These are phyloP conservation scores for Drechslerella dactyloides DNA, from an alignment of 2,329 filamentous ascomycete species.

Conservation along the genomic window DNA sequence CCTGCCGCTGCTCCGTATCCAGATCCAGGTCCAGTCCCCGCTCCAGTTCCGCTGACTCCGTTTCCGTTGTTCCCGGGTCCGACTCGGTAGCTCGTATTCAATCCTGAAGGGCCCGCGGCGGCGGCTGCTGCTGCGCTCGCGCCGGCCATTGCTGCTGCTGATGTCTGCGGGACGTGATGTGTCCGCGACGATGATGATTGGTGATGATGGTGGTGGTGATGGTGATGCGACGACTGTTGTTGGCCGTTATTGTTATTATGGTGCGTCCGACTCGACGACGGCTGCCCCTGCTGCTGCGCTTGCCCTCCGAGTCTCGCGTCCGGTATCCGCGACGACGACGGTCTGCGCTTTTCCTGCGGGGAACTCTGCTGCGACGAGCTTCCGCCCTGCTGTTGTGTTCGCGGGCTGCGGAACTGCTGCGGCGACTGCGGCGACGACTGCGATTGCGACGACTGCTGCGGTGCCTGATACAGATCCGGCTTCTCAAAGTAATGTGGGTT, in stretches of 20 bases:
- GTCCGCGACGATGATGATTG: slow-evolving; percentile 12
- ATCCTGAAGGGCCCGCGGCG: slow-evolving; percentile 46
- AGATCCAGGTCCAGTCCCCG: slow-evolving; percentile 27
- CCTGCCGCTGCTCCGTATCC: slow-evolving; percentile 24
- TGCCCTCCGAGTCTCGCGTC: slow-evolving; percentile 17
- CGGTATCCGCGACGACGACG: slow-evolving; percentile 36
- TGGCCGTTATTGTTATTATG: not conserved
- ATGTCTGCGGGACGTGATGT: slow-evolving; percentile 3
- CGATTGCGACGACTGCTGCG: slow-evolving; percentile 47
- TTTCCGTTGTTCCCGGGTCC: slow-evolving; percentile 28
- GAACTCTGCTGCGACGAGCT: slow-evolving; percentile 38
- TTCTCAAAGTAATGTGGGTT: slow-evolving; percentile 48
- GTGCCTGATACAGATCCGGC: slow-evolving; percentile 28
- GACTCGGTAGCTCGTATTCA: slow-evolving; percentile 43
- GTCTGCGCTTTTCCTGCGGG: slow-evolving; percentile 42
- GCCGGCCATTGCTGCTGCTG: slow-evolving; percentile 51
- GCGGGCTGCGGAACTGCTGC: slow-evolving; percentile 43
- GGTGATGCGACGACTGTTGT: slow-evolving; percentile 13
- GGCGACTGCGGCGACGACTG: slow-evolving; percentile 35
- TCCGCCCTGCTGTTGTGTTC: slow-evolving; percentile 36
- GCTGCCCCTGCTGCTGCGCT: slow-evolving; percentile 25
- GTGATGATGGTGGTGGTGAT: slow-evolving; percentile 10
- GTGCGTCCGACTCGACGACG: slow-evolving; percentile 17
- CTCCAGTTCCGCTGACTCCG: slow-evolving; percentile 33
- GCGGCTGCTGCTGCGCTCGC: slow-evolving; percentile 52